Base-by-base conservation (phyloP, 2,329 filamentous ascomycete species). In the Paecilomyces variotii region DNA sequence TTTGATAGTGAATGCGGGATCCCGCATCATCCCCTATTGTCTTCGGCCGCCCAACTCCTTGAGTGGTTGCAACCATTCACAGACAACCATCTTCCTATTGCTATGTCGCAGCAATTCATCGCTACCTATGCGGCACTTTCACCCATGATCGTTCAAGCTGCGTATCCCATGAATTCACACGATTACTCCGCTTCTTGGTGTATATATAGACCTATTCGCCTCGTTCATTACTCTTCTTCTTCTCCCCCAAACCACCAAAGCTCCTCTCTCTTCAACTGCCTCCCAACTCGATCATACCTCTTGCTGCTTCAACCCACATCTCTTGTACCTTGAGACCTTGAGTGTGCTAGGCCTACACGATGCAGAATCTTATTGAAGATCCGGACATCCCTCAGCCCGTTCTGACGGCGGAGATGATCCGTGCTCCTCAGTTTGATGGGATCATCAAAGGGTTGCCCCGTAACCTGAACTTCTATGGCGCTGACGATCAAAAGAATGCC, bases 401-500 rank as follows among this genome's bases (percentile, higher is more conserved):
- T 14, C 19, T 45, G 12, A 45, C 39, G 14, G n/a, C 19, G 5
- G 39, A 45, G 39, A n/a, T n/a, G 39, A 45, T 45, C 14, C 39
- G 39, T 19, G 14, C 39, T 19, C 39, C 14, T 19, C 7, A 7
- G 6, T 45, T 45, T 19, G 39, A 45, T 24, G 34, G 57, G 11
- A 14, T 34, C 14, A 68, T 67, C 64, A 63, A 67, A 34, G 60
- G 62, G 35, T 65, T 69, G 35, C 65, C 69, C 34, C 64, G 68
- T n/a, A 61, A 66, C 54, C 62, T 70, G 57, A 57, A 62, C 26
- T 52, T 64, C n/a, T 61, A 63, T 35, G 62, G 63, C 60, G 63
- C 71, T 67, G 67, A 75, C 62, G 60, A 67, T 11, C 26, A 27
- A 53, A 67, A 74, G 72, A 74, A 72, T 58, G 51, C 59, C 7